Evolutionary conservation across 495 filamentous ascomycete species (phyloP).

Genomic region (Staphylotrichum longicolle): DNA sequence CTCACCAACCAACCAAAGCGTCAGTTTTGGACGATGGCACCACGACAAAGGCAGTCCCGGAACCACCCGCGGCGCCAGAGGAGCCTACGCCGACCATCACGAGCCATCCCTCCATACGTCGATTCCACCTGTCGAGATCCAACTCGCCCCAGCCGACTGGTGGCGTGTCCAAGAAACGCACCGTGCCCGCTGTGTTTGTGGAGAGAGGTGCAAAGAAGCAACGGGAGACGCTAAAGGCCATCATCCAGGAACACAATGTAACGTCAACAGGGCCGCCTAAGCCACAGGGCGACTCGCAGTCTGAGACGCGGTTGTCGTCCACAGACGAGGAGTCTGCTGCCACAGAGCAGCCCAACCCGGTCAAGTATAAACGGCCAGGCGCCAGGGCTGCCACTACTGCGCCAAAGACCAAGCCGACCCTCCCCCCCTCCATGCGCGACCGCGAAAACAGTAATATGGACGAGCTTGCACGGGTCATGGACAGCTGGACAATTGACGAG

Average conservation of each 20-base stretch:
- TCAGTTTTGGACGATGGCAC: slow-evolving; percentile 8
- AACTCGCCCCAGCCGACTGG: slow-evolving; percentile 23
- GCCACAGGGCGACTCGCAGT: neutral
- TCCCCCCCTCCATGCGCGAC: slow-evolving; percentile 43
- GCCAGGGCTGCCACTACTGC: slow-evolving; percentile 11
- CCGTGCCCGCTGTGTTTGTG: slow-evolving; percentile 46
- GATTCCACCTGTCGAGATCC: slow-evolving; percentile 50
- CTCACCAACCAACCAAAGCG: slow-evolving; percentile 16
- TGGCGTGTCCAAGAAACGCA: slow-evolving; percentile 40
- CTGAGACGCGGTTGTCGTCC: neutral
- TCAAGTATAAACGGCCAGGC: slow-evolving; percentile 29
- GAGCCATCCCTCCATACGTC: slow-evolving; percentile 25
- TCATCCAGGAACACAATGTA: slow-evolving; percentile 5
- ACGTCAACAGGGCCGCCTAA: neutral
- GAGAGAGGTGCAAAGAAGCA: slow-evolving; percentile 45
- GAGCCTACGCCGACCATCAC: neutral
- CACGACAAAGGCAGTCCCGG: neutral
- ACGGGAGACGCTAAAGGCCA: slow-evolving; percentile 15
- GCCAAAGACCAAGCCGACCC: slow-evolving; percentile 25
- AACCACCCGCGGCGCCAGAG: neutral
- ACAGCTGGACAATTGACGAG: slow-evolving; percentile 48
- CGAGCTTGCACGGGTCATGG: slow-evolving; percentile 48
- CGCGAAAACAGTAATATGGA: slow-evolving; percentile 42
- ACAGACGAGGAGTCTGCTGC: slow-evolving; percentile 1
- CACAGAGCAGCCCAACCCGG: slow-evolving; percentile 7